Evolutionary conservation across 2,329 filamentous ascomycete species (phyloP).

Genomic region (Fonsecaea pedrosoi): DNA sequence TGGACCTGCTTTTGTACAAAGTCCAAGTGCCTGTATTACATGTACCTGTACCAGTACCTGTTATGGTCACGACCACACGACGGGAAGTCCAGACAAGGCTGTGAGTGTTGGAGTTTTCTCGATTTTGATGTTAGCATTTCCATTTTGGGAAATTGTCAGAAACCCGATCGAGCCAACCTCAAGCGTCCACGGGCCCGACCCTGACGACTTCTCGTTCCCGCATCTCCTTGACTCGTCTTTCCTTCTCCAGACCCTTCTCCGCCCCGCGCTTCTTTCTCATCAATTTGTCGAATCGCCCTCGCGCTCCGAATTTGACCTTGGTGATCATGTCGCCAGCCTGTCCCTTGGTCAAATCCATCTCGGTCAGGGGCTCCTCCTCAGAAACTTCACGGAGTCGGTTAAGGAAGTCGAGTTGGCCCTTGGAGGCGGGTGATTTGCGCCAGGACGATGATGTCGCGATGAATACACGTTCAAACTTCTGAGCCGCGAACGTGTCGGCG

Average conservation of each 20-base stretch:
- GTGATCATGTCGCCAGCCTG: constrained; percentile 90
- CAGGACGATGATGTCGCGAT: constrained; percentile 72
- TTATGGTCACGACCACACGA: neutral
- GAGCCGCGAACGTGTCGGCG: constrained; percentile 78
- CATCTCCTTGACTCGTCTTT: constrained; percentile 41
- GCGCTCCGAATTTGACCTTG: constrained; percentile 83
- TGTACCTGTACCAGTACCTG: too few species aligned
- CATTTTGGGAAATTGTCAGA: neutral
- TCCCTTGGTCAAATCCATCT: constrained; percentile 73
- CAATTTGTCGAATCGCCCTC: constrained; percentile 65
- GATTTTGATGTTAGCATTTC: neutral
- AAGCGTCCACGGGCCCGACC: constrained; percentile 54
- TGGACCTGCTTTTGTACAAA: too few species aligned
- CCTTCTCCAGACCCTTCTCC: constrained; percentile 48
- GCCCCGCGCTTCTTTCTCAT: constrained; percentile 59
- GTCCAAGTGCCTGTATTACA: too few species aligned
- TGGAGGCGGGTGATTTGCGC: constrained; percentile 69
- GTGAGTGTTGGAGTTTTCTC: neutral
- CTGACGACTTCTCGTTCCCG: constrained; percentile 51
- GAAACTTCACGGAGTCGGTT: constrained; percentile 53
- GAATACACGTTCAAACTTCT: constrained; percentile 70
- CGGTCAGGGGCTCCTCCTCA: constrained; percentile 51
- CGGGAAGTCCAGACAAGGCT: neutral
- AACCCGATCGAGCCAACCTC: neutral
- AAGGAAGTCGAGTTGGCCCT: constrained; percentile 55